Conservation (phyloP, 768 basidiomycete species). For the Serendipita sp. region DNA sequence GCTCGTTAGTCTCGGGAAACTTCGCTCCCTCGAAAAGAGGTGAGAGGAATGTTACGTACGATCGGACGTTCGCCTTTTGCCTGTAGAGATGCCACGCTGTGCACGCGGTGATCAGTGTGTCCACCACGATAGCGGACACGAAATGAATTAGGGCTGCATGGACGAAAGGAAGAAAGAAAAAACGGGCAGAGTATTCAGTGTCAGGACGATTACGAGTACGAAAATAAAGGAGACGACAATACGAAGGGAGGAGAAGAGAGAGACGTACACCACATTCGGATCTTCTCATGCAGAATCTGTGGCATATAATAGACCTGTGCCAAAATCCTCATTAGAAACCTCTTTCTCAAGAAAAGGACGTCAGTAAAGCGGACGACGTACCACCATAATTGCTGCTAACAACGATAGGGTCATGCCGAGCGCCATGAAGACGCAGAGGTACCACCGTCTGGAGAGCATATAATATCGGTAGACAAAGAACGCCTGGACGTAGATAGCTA, state of each 20-base stretch:
- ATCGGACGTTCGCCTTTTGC: not conserved
- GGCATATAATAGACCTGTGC: not conserved
- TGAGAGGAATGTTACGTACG: not conserved
- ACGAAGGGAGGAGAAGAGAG: not conserved
- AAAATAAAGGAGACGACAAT: too few relatives aligned
- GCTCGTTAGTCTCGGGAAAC: too few relatives aligned
- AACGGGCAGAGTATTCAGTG: too few relatives aligned
- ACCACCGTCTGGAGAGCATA: not conserved
- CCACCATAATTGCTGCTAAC: not conserved
- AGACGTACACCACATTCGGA: not conserved
- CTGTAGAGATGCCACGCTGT: not conserved
- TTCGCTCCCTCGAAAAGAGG: not conserved
- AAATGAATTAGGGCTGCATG: not conserved
- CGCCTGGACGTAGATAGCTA: not conserved
- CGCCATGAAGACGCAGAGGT: not conserved
- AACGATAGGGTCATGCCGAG: not conserved
- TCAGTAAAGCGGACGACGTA: not conserved
- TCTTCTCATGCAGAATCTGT: not conserved
- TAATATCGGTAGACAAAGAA: constrained; percentile 1
- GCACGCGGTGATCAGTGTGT: not conserved
- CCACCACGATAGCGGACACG: not conserved
- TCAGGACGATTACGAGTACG: too few relatives aligned
- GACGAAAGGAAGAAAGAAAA: too few relatives aligned
- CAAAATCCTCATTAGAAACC: not conserved
- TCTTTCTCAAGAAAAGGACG: not conserved